Evolutionary conservation across 257 asterid species (phyloP), one percentile per base, ranked within the genome.

Genomic region (Primulina eburnea): DNA sequence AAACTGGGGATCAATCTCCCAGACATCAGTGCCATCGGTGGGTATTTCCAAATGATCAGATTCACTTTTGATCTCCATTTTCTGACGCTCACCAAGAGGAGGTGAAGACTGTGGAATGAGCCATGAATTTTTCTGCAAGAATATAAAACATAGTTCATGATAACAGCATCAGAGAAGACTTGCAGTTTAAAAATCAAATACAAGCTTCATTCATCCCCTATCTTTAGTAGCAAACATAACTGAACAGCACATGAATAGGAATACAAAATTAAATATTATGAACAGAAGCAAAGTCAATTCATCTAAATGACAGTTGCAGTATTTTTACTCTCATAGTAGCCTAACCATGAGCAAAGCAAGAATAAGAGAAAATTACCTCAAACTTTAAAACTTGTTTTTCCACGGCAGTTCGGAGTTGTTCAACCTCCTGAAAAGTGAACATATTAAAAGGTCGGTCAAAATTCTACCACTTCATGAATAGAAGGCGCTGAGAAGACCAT

Each of bases 361-460:
- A 32, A 29, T n/a, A 75, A 34, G 64, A 69, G 72, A 37, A 35
- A 69, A 72, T 70, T 85, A 93, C 99, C 99, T 89, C 88, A 69
- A 85, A 70, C 85, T 85, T 91, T 62, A 74, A 62, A 38, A 94
- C 79, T 80, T 91, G 87, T 79, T 84, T 86, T 70, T 84, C 91
- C 40, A 94, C 6, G 29, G 90, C 86, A 78, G 76, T 79, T 68
- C 81, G 86, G 56, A 94, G 97, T 74, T 77, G 91, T 80, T 86
- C 97, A 61, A 90, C 90, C 80, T 91, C 99, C 99, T 94, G 81
- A 73, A 61, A 82, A 75, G 20, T 60, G 18, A 26, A 57, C 71
- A 68, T 18, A 60, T 61, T 50, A 5, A 50, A 50, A 2, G 57
- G 57, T 50, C 57, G 16, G 57, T 50, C 21, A 50, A 50, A 16